A percentile compares a stretch with the other conserved stretches of the same genome.
Evolutionary conservation across 208 protist species (phyloP).

Genomic region (Phytomonas serpens): DNA sequence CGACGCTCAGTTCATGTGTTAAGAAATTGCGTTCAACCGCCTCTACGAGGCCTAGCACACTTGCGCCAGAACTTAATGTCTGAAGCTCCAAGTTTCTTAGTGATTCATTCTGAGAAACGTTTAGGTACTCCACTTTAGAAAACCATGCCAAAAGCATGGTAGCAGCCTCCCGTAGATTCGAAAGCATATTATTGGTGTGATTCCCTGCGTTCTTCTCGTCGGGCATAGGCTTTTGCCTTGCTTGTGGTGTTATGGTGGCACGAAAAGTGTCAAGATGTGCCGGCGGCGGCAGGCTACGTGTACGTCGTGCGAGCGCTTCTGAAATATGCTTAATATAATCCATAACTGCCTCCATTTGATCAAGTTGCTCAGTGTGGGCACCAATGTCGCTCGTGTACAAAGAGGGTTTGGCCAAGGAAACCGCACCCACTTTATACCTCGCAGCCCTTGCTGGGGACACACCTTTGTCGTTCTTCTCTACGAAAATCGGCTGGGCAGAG

Average conservation of each 20-base stretch:
- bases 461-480: neutral
- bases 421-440: neutral
- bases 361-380: slow-evolving; percentile 15
- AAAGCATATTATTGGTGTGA: slow-evolving; percentile 16
- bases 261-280: slow-evolving; percentile 33
- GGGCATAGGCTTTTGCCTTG: neutral
- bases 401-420: neutral
- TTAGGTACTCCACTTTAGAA: slow-evolving; percentile 51
- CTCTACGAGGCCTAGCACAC: slow-evolving; percentile 32
- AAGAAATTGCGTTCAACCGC: slow-evolving; percentile 47
- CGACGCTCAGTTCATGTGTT: slow-evolving; percentile 28
- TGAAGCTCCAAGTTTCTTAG: slow-evolving; percentile 26
- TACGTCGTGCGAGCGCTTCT: slow-evolving; percentile 29
- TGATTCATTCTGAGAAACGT: slow-evolving; percentile 18
- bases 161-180: slow-evolving; percentile 30
- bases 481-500: neutral
- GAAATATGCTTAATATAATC: slow-evolving; percentile 45
- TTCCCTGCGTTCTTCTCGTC: neutral
- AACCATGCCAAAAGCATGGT: slow-evolving; percentile 40
- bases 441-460: neutral
- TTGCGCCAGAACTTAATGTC: slow-evolving; percentile 19
- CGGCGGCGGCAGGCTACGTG: slow-evolving; percentile 38
- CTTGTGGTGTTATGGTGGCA: slow-evolving; percentile 20
- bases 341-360: slow-evolving; percentile 52
- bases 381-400: neutral